phyloP scores from a whole-genome alignment of 2,329 filamentous ascomycete genomes.

The Aspergillus viridinutans region DNA sequence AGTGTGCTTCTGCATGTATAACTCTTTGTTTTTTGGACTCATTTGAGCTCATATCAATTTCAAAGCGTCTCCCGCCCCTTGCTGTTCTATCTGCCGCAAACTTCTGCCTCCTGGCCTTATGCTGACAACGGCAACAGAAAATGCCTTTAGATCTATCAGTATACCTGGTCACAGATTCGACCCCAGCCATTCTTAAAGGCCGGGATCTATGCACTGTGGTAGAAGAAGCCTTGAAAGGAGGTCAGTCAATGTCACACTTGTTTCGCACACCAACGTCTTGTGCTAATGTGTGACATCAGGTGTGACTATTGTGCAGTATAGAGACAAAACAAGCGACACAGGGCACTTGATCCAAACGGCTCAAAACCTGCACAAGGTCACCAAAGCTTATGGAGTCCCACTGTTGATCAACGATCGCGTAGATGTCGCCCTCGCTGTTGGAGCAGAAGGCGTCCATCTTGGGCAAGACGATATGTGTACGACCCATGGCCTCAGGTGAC shows the following conservation, averaged over 20 bases:
- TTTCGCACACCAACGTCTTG: not conserved
- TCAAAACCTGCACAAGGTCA: constrained; percentile 66
- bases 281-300: constrained; percentile 39
- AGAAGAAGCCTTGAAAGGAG: constrained; percentile 68
- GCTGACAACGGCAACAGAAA: constrained; percentile 15
- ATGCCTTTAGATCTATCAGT: constrained; percentile 68
- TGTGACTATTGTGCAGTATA: constrained; percentile 81
- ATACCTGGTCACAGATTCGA: constrained; percentile 91
- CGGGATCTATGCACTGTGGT: constrained; percentile 70
- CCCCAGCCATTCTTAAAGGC: constrained; percentile 71
- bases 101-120: constrained; percentile 10
- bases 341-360: constrained; percentile 67
- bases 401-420: constrained; percentile 91
- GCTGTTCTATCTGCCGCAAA: constrained; percentile 2
- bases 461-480: constrained; percentile 89
- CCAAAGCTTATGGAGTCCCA: constrained; percentile 64
- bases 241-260: constrained; percentile 36
- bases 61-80: not conserved
- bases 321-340: constrained; percentile 81
- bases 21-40: not conserved
- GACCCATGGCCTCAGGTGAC: constrained; percentile 18
- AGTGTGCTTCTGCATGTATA: not conserved
- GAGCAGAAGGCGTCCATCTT: constrained; percentile 87
- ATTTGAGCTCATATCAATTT: not conserved
- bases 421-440: constrained; percentile 79